Base-by-base conservation (phyloP, 139 green algal genomes). In the Bryopsis sp. region DNA sequence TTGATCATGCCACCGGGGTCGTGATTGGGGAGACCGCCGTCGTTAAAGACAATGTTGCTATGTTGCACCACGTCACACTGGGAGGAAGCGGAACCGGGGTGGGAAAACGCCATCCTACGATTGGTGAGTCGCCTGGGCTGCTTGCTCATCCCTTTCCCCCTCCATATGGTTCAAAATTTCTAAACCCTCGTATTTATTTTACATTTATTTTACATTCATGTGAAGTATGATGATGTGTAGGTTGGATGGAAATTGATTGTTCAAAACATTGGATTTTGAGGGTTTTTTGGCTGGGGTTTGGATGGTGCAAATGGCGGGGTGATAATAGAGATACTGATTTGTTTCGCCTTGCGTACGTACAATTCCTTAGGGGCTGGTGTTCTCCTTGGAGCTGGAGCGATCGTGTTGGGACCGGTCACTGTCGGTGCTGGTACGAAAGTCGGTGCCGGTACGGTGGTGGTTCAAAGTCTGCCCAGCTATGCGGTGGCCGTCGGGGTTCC, bases 11-110 rank as follows among this genome's bases (percentile, higher is more conserved):
- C 5, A 96, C 88, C 19, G 91, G 91, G 1, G 76, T 96, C 0
- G 92, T 99, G 4, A 93, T 99, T 6, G 92, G 94, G 1, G 93
- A 98, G 80, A 97, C 93, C 2, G 89, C 92, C 5, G 83, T 94
- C 11, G 73, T 99, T 4, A 88, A 89, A 3, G 86, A 97, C 73
- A 92, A 95, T 74, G 91, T 96, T 2, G 96, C 87, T 3, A 91
- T 98, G 78, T 83, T 98, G 61, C 93, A 97, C 71, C 86, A 90
- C 68, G 94, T 99, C 7, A 97, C 92, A 2, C 78, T 99, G 3
- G 94, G 94, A 32, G 94, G 84, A 70, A 82, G 76, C 65, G 90
- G 90, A 57, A 94, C 81, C 1, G 83, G 84, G 57, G 86, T 75
- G 15, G 89, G 89, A 28, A 64, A 79, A 2, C 75, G 81, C 2